phyloP scores from a whole-genome alignment of 305 asterid species.

The Fraxinus albicans region DNA sequence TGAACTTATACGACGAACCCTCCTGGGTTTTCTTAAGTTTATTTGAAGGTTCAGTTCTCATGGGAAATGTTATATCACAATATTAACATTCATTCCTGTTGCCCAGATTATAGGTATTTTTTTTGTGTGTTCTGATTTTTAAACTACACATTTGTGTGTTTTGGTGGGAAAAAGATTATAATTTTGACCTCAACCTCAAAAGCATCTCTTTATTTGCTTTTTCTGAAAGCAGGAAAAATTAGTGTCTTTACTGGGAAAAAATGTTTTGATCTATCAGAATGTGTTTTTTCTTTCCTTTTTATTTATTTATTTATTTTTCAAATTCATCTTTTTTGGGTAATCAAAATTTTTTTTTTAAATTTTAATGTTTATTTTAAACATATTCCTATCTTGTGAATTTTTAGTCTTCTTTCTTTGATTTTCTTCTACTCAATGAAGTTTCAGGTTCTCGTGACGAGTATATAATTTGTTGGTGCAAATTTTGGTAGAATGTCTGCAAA shows the following conservation, averaged over 20 bases:
- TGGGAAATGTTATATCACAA: slow-evolving; percentile 25
- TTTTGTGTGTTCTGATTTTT: background rate
- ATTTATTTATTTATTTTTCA: no score
- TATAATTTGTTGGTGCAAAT: slow-evolving; percentile 20
- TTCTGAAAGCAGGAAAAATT: slow-evolving; percentile 9
- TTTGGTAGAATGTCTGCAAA: slow-evolving; percentile 57
- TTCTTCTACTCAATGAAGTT: slow-evolving; percentile 6
- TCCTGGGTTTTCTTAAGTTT: slow-evolving; percentile 16
- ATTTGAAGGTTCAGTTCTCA: slow-evolving; percentile 23
- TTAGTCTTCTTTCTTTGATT: slow-evolving; percentile 7
- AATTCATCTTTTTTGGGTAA: no score
- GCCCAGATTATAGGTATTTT: slow-evolving; percentile 31
- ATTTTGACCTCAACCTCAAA: slow-evolving; percentile 21
- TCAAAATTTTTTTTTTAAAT: background rate
- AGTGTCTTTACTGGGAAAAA: slow-evolving; percentile 18
- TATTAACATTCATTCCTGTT: slow-evolving; percentile 20
- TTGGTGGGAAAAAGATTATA: slow-evolving; percentile 20
- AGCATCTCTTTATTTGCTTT: slow-evolving; percentile 33
- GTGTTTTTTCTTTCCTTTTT: background rate
- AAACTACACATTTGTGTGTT: background rate
- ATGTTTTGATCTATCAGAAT: slow-evolving; percentile 15
- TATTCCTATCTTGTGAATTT: background rate
- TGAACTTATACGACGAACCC: background rate
- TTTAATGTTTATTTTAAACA: background rate
- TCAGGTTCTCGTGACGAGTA: slow-evolving; percentile 47